Evolutionary conservation across 148 eudicot species (phyloP).

Genomic region (Dysphania ambrosioides): DNA sequence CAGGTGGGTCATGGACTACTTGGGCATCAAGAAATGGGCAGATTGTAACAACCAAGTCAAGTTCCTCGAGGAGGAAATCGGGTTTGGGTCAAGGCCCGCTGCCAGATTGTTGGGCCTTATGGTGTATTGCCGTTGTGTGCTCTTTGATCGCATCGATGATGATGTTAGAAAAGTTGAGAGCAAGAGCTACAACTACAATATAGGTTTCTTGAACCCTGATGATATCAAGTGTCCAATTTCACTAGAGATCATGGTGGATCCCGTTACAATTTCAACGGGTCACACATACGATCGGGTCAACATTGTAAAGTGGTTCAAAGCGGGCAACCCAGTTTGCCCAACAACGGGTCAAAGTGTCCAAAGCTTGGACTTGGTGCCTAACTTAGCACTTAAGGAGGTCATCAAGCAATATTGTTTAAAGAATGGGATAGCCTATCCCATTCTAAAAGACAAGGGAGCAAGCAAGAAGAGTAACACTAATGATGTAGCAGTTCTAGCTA

Average conservation of each 20-base stretch:
- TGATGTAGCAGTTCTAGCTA: conserved; percentile 33
- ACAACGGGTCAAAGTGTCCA: conserved; percentile 62
- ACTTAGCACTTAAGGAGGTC: conserved; percentile 52
- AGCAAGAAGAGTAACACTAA: background rate
- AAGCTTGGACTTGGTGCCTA: conserved; percentile 50
- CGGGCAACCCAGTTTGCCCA: conserved; percentile 68
- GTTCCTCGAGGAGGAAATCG: conserved; percentile 53
- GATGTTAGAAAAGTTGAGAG: background rate
- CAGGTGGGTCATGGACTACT: conserved; percentile 43
- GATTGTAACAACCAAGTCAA: conserved; percentile 55
- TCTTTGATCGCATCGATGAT: conserved; percentile 36
- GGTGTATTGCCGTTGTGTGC: conserved; percentile 51
- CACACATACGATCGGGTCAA: conserved; percentile 80
- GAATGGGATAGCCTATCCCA: conserved; percentile 36
- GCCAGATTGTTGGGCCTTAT: conserved; percentile 47
- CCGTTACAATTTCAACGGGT: conserved; percentile 69
- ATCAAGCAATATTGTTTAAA: conserved; percentile 43
- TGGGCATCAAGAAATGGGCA: conserved; percentile 55
- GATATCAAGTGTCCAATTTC: conserved; percentile 86
- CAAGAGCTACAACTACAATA: background rate
- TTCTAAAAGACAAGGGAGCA: conserved; percentile 10
- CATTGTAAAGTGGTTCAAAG: conserved; percentile 65
- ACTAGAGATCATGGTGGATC: conserved; percentile 79
- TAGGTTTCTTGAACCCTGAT: conserved; percentile 46
- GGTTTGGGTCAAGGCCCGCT: conserved; percentile 28